A percentile compares a stretch with the other conserved stretches of the same genome.
Evolutionary conservation across 1,139 yeast genomes (phyloP).

Genomic region (Nadsonia commutata): DNA sequence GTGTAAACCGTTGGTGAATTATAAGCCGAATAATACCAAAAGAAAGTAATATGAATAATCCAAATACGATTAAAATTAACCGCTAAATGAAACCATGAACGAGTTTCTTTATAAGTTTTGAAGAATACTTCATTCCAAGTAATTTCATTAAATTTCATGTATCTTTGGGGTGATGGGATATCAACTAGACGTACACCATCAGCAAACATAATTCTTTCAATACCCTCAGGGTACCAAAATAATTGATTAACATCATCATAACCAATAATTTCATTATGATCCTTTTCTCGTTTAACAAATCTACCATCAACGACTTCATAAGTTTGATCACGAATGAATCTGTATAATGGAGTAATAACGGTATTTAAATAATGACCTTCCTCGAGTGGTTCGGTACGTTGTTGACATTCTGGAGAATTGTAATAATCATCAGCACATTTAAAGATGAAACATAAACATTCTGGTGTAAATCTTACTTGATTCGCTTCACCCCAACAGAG

Average conservation of each 20-base stretch:
- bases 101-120: slow-evolving; percentile 90
- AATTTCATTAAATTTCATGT: slow-evolving; percentile 78
- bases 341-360: slow-evolving; percentile 82
- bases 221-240: slow-evolving; percentile 99
- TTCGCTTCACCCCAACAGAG: slow-evolving; percentile 98
- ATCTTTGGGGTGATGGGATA: slow-evolving; percentile 80
- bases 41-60: slow-evolving; percentile 79
- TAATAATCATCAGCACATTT: slow-evolving; percentile 86
- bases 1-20: slow-evolving; percentile 89
- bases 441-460: slow-evolving; percentile 80
- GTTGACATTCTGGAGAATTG: slow-evolving; percentile 80
- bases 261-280: slow-evolving; percentile 88
- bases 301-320: slow-evolving; percentile 91
- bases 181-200: slow-evolving; percentile 90
- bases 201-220: slow-evolving; percentile 76
- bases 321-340: slow-evolving; percentile 85
- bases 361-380: slow-evolving; percentile 94
- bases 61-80: slow-evolving; percentile 97
- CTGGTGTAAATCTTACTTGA: slow-evolving; percentile 92
- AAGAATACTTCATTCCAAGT: slow-evolving; percentile 87
- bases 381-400: slow-evolving; percentile 54
- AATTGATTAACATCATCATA: slow-evolving; percentile 97
- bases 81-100: slow-evolving; percentile 94
- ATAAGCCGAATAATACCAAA: slow-evolving; percentile 91
- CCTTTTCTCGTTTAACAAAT: slow-evolving; percentile 92